These are phyloP conservation scores for Gossypium ekmanianum DNA, from an alignment of 345 rosid genomes.

Conservation along the genomic window DNA sequence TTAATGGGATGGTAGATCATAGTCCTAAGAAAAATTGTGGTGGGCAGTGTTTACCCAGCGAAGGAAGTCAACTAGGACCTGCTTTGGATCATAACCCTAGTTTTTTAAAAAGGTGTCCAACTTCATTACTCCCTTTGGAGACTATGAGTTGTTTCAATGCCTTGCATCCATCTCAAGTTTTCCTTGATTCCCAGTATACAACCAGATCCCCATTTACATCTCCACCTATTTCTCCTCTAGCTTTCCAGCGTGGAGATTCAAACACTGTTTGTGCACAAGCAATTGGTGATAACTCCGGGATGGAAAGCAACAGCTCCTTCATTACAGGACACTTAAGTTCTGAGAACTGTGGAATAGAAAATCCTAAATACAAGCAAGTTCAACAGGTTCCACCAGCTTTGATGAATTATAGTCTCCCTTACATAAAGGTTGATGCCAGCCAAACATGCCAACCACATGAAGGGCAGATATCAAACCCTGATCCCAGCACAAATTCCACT, in stretches of 20 bases:
- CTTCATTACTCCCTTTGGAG: constrained; percentile 34
- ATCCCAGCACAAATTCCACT: constrained; percentile 19
- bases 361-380: constrained; percentile 22
- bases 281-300: constrained; percentile 38
- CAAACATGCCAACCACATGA: constrained; percentile 30
- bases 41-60: constrained; percentile 32
- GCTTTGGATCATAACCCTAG: constrained; percentile 27
- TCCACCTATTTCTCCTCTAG: constrained; percentile 45
- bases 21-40: constrained; percentile 28
- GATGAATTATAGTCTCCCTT: constrained; percentile 23
- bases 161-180: constrained; percentile 27
- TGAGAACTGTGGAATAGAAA: constrained; percentile 29
- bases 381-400: constrained; percentile 13
- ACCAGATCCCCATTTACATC: constrained; percentile 33
- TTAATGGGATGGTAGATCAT: constrained; percentile 41
- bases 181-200: constrained; percentile 29
- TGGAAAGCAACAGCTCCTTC: constrained; percentile 51
- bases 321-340: constrained; percentile 33
- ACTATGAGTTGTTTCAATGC: constrained; percentile 26
- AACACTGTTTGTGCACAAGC: constrained; percentile 26
- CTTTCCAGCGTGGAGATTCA: constrained; percentile 39
- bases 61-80: constrained; percentile 34
- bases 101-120: constrained; percentile 24
- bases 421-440: constrained; percentile 33
- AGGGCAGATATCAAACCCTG: constrained; percentile 20